These are phyloP conservation scores for Medicago arabica DNA, from an alignment of 306 rosid species.

Conservation along the genomic window DNA sequence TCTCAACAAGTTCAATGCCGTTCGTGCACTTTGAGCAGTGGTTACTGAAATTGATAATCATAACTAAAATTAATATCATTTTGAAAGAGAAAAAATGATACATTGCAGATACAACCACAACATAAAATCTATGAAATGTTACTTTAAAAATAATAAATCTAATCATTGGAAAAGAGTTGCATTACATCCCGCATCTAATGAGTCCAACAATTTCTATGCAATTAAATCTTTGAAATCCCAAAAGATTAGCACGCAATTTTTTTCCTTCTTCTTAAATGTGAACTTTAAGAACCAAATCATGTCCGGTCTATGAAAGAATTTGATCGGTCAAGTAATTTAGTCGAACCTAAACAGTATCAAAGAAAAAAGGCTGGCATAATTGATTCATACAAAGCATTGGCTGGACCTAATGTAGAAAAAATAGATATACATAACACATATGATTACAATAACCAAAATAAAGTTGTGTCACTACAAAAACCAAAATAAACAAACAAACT, in stretches of 20 bases:
- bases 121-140: slow-evolving; percentile 5
- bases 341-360: neutral
- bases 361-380: slow-evolving; percentile 2
- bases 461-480: too few relatives aligned
- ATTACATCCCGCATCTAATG: neutral
- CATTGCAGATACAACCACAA: slow-evolving; percentile 4
- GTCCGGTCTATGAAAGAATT: neutral
- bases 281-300: slow-evolving; percentile 30
- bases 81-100: neutral
- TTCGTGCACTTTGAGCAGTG: slow-evolving; percentile 61
- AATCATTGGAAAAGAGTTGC: neutral
- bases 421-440: neutral
- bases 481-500: neutral
- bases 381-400: neutral
- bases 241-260: neutral
- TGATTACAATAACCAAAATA: too few relatives aligned
- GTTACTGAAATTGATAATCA: slow-evolving; percentile 71
- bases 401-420: neutral
- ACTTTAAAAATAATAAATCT: neutral
- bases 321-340: neutral
- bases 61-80: slow-evolving; percentile 16
- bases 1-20: slow-evolving; percentile 79
- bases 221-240: slow-evolving; percentile 1
- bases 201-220: neutral
- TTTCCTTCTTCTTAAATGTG: neutral